Base-by-base conservation (phyloP, 805 yeast genomes). In the Pichia paraexigua region DNA sequence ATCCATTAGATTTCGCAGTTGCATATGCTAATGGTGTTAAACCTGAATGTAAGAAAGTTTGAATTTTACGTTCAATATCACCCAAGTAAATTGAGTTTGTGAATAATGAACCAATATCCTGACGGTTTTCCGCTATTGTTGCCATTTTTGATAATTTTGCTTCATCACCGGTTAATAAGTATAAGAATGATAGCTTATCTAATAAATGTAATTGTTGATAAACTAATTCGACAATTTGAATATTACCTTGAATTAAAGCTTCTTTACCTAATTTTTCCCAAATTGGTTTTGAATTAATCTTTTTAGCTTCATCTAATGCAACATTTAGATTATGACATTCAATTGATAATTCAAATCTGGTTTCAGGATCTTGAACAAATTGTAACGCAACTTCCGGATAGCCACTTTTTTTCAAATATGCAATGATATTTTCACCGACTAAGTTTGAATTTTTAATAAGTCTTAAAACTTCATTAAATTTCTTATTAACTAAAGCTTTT, bases 351-450 rank as follows among this genome's bases (percentile, higher is more conserved):
- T 94, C 99, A 63, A 94, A 92, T 69, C 96, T 81, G 42, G 97
- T 88, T 67, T 91, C 96, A 7, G 98, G 85, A 66, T 94, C 99
- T 70, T 90, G 86, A 49, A 94, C 99, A 64, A 94, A 95, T 69
- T 92, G 97, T 56, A 94, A 76, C 2, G 99, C 99, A 68, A 94
- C 83, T 70, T 94, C 99, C 27, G 99, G 98, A 66, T 85, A 92
- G 2, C 99, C 99, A 64, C 88, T 81, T 73, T 91, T 85, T 68
- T 94, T 96, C 63, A 94, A 77, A 67, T 92, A 94, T 5, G 95
- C 94, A 66, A 94, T 91, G 64, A 94, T 94, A 67, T 91, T 89
- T 73, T 95, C 97, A 57, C 99, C 99, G 48, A 94, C 99, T 64
- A 94, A 77, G 63, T 87, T 90, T 22, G 98, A 91, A 53, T 78